Base-by-base conservation (phyloP, 2,329 filamentous ascomycete species). In the Trichoderma sp. region DNA sequence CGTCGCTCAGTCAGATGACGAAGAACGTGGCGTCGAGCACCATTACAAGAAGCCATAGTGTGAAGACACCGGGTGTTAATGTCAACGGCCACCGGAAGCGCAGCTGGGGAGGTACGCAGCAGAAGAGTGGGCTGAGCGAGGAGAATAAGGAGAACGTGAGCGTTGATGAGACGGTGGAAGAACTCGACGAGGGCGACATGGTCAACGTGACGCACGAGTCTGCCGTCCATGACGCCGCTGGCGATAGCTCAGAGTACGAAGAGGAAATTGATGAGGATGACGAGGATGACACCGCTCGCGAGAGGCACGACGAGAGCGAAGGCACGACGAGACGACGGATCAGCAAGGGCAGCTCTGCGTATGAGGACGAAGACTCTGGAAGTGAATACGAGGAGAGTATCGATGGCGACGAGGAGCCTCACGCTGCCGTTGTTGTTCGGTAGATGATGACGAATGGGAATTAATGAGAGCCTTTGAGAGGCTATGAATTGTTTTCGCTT, bases 1-100 rank as follows among this genome's bases (percentile, higher is more conserved):
- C 97, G 72, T 97, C 94, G 65, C 88, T 98, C 43, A 97, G 92
- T 79, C 93, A 98, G 81, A 97, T 98, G 76, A 93, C 90, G 68
- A 91, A 91, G 79, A 95, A 96, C 77, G 85, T 88, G 39, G 85
- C 90, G 6, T 83, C 82, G 8, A 87, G 88, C 23, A 89, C 88
- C 61, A 85, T 97, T 74, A 92, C 91, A 82, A 88, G 93, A 73
- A 95, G 92, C 79, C 92, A 95, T 79, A 94, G 92, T 71, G 92
- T 94, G 75, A 91, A 92, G 76, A 89, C 88, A 26, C 86, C 89
- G 32, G 83, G 82, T 5, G 78, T 75, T 39, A 72, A 75, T 26
- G 75, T 74, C 47, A 84, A 85, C 30, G 82, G 84, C 0, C 79
- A 88, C 61, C 86, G 92, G 62, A 94, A 94, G 81, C 84, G 86